A percentile compares a stretch with the other conserved stretches of the same genome.
These are phyloP conservation scores for Mucor circinelloides DNA, from an alignment of 371 early-diverging fungal species.

Conservation along the genomic window DNA sequence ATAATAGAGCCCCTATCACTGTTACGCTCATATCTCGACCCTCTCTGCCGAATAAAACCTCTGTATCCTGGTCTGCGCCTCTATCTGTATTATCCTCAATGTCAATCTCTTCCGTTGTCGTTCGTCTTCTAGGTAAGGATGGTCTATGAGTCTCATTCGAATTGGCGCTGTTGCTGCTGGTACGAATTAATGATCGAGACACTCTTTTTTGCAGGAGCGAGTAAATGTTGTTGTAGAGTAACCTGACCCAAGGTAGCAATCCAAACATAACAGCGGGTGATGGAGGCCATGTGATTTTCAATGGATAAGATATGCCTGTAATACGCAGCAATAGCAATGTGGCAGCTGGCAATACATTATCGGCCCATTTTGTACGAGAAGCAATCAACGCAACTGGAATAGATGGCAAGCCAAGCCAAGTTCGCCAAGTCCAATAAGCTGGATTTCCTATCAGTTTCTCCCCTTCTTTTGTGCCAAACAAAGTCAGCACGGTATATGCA, in stretches of 20 bases:
- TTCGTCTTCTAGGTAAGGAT: slow-evolving; percentile 16
- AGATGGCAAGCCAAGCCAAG: slow-evolving; percentile 62
- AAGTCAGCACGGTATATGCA: slow-evolving; percentile 64
- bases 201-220: slow-evolving; percentile 15
- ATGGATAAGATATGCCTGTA: slow-evolving; percentile 32
- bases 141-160: background rate
- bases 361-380: slow-evolving; percentile 55
- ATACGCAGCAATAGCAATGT: slow-evolving; percentile 34
- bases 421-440: slow-evolving; percentile 65
- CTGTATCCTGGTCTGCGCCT: slow-evolving; percentile 16
- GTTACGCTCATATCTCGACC: slow-evolving; percentile 41
- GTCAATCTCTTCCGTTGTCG: slow-evolving; percentile 5
- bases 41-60: slow-evolving; percentile 23
- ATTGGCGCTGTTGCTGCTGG: background rate
- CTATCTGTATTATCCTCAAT: background rate
- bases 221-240: slow-evolving; percentile 56
- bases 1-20: slow-evolving; percentile 48
- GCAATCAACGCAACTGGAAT: slow-evolving; percentile 67
- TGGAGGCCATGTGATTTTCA: slow-evolving; percentile 56
- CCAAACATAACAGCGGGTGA: slow-evolving; percentile 56
- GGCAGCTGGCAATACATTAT: slow-evolving; percentile 37
- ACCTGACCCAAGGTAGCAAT: slow-evolving; percentile 63
- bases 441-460: slow-evolving; percentile 57
- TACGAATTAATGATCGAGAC: background rate
- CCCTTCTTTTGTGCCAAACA: slow-evolving; percentile 64